A percentile compares a stretch with the other conserved stretches of the same genome.
Conservation (phyloP, 2,329 filamentous ascomycete genomes). For the Chlorencoelia australis region DNA sequence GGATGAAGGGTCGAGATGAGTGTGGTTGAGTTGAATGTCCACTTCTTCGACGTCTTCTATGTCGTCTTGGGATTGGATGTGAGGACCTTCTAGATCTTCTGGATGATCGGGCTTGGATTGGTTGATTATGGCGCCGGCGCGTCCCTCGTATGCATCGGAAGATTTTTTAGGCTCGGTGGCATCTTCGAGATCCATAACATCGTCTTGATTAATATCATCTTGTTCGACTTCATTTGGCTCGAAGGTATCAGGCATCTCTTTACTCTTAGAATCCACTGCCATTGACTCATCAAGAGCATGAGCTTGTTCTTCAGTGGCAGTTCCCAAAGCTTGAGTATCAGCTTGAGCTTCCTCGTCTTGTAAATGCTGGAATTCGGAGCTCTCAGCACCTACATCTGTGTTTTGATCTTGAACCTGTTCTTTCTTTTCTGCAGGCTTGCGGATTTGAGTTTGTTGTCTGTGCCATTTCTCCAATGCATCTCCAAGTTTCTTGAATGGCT, state of each 20-base stretch:
- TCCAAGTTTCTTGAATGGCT: slow-evolving; percentile 89
- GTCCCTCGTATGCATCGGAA: slow-evolving; percentile 43
- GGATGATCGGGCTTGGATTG: slow-evolving; percentile 35
- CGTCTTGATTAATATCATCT: slow-evolving; percentile 35
- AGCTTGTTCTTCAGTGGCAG: slow-evolving; percentile 78
- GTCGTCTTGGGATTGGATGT: slow-evolving; percentile 30
- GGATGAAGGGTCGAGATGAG: slow-evolving; percentile 44
- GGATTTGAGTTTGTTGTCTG: slow-evolving; percentile 73
- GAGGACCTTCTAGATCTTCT: slow-evolving; percentile 40
- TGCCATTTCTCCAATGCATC: slow-evolving; percentile 92
- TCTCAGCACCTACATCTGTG: slow-evolving; percentile 50
- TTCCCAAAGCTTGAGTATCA: slow-evolving; percentile 88
- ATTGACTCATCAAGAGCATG: slow-evolving; percentile 79
- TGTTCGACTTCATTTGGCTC: slow-evolving; percentile 32
- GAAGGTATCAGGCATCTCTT: slow-evolving; percentile 46
- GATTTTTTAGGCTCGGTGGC: slow-evolving; percentile 33
- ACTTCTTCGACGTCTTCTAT: slow-evolving; percentile 30
- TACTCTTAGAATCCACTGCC: slow-evolving; percentile 63
- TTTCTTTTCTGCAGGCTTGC: slow-evolving; percentile 41
- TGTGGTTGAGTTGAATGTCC: slow-evolving; percentile 56
- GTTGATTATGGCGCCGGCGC: slow-evolving; percentile 47
- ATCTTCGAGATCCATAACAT: slow-evolving; percentile 33
- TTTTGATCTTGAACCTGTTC: slow-evolving; percentile 27
- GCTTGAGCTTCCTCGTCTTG: slow-evolving; percentile 70
- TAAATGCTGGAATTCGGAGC: slow-evolving; percentile 88